phyloP scores from a whole-genome alignment of 805 yeast genomes.

The Suhomyces canberraensis region DNA sequence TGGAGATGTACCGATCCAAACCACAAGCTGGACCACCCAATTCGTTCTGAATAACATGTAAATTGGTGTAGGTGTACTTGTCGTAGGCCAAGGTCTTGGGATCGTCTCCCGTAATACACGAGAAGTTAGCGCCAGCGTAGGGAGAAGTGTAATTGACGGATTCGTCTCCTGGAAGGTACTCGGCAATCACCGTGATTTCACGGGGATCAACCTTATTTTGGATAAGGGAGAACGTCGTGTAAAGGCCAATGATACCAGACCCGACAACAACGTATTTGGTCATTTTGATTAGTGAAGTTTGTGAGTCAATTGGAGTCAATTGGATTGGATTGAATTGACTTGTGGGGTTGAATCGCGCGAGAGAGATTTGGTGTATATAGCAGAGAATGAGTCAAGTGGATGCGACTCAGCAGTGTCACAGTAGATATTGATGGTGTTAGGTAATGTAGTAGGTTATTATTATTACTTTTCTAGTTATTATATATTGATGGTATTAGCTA shows the following conservation, averaged over 20 bases:
- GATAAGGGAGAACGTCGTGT: slow-evolving; percentile 52
- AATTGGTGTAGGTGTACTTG: slow-evolving; percentile 51
- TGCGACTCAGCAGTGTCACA: no score
- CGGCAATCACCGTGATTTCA: slow-evolving; percentile 57
- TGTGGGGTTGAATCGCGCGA: no score
- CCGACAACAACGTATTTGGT: slow-evolving; percentile 27
- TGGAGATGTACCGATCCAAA: slow-evolving; percentile 50
- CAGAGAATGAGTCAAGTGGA: no score
- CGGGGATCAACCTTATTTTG: slow-evolving; percentile 36
- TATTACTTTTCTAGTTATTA: no score
- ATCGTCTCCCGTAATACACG: slow-evolving; percentile 56
- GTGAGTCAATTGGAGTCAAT: slow-evolving; percentile 40
- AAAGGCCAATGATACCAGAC: slow-evolving; percentile 66
- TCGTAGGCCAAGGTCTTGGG: slow-evolving; percentile 44
- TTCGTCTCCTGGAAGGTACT: slow-evolving; percentile 75
- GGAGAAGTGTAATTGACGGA: slow-evolving; percentile 75
- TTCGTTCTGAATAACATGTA: slow-evolving; percentile 38
- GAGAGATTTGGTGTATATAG: no score
- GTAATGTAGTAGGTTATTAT: no score
- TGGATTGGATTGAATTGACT: no score
- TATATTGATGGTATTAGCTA: no score
- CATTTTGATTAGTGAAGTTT: no score
- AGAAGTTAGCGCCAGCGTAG: slow-evolving; percentile 55
- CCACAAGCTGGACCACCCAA: slow-evolving; percentile 57
- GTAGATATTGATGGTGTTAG: no score